phyloP scores from a whole-genome alignment of 805 yeast genomes.

The Metschnikowia lunata region DNA sequence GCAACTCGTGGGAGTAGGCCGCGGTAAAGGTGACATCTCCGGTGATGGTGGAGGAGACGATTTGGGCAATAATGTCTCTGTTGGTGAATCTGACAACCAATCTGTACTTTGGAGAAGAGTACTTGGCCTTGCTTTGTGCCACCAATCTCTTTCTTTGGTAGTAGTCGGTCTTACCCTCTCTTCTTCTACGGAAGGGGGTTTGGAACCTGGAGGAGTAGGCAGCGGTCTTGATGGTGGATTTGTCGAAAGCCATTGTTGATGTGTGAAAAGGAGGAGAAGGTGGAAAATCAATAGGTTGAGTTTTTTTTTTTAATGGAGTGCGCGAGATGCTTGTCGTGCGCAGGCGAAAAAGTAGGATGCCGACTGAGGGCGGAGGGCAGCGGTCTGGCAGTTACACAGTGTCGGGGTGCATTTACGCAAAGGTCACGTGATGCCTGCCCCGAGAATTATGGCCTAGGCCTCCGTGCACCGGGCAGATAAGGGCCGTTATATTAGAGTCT shows the following conservation, averaged over 20 bases:
- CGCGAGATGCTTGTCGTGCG: constrained; percentile 14
- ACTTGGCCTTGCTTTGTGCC: constrained; percentile 99
- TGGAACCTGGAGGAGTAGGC: constrained; percentile 99
- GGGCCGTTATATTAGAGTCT: neutral
- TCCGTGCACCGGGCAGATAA: neutral
- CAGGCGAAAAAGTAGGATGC: neutral
- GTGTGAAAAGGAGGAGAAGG: neutral
- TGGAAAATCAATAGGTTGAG: neutral
- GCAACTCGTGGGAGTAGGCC: constrained; percentile 98
- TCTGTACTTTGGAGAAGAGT: constrained; percentile 99
- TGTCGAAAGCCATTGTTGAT: constrained; percentile 70
- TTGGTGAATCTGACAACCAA: constrained; percentile 99
- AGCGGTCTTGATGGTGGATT: constrained; percentile 62
- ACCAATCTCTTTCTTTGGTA: constrained; percentile 99
- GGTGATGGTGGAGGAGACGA: constrained; percentile 91
- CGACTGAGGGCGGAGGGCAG: neutral
- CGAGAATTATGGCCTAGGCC: neutral
- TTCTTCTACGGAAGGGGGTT: constrained; percentile 99
- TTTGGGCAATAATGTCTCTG: constrained; percentile 98
- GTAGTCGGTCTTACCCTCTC: constrained; percentile 99
- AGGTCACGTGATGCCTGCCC: neutral
- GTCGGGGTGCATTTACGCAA: neutral
- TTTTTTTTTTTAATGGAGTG: neutral
- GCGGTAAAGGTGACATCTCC: constrained; percentile 96
- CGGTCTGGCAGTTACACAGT: neutral